These are phyloP conservation scores for Salix purpurea DNA, from an alignment of 345 rosid genomes.

Conservation along the genomic window DNA sequence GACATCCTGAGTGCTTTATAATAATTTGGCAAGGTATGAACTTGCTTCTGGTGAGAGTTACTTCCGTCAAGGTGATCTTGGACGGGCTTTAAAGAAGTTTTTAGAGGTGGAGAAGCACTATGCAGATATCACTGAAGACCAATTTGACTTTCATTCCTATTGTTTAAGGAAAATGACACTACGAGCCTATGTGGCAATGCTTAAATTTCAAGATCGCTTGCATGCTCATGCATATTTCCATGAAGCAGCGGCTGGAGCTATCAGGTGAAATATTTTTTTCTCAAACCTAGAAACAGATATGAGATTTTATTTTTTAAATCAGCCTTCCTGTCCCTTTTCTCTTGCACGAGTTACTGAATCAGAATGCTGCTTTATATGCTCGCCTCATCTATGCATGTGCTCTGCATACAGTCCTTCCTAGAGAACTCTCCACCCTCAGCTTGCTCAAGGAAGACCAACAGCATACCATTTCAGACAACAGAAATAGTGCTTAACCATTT, in stretches of 20 bases:
- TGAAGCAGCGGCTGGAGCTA: conserved; percentile 91
- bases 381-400: not conserved
- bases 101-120: conserved; percentile 98
- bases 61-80: conserved; percentile 92
- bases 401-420: not conserved
- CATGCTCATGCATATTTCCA: conserved; percentile 92
- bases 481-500: not conserved
- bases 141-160: conserved; percentile 98
- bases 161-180: conserved; percentile 97
- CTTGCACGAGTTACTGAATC: not conserved
- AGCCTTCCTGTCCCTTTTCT: not conserved
- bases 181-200: conserved; percentile 96
- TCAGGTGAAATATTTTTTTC: conserved; percentile 44
- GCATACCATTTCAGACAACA: not conserved
- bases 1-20: conserved; percentile 4
- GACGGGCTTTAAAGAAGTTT: conserved; percentile 87
- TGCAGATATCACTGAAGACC: conserved; percentile 96
- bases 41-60: conserved; percentile 98
- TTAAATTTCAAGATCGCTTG: conserved; percentile 91
- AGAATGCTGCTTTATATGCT: not conserved
- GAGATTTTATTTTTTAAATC: not conserved
- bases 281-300: not conserved
- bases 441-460: not conserved
- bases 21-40: conserved; percentile 67
- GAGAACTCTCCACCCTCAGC: not conserved